phyloP scores from a whole-genome alignment of 208 protist species.

The Willaertia magna region DNA sequence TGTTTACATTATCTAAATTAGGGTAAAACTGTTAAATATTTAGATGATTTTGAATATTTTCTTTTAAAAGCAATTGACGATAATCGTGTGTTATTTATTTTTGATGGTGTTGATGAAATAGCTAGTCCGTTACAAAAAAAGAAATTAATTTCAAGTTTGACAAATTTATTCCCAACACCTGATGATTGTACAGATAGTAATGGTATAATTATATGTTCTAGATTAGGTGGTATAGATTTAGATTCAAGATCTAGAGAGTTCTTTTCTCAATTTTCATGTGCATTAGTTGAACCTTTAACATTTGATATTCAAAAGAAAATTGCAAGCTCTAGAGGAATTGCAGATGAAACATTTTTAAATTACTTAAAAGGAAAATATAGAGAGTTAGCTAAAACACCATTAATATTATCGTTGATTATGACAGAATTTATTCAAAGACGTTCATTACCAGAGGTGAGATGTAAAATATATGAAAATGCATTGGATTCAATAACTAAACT shows the following conservation, averaged over 20 bases:
- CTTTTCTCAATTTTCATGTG: background rate
- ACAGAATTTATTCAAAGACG: background rate
- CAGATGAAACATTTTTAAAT: background rate
- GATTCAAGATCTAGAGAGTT: background rate
- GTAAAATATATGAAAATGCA: background rate
- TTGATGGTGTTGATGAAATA: conserved; percentile 1
- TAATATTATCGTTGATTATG: background rate
- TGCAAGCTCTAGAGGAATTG: background rate
- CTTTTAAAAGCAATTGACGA: background rate
- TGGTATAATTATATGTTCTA: background rate
- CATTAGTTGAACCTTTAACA: background rate
- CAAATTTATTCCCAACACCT: background rate
- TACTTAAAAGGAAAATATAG: background rate
- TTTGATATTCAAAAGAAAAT: background rate
- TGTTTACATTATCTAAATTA: no score
- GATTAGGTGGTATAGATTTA: background rate
- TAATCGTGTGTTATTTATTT: background rate
- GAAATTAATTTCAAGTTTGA: background rate
- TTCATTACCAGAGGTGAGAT: background rate
- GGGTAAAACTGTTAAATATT: background rate
- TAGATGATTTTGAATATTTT: background rate
- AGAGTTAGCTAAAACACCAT: conserved; percentile 1
- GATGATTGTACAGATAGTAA: background rate
- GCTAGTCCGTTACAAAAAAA: background rate
- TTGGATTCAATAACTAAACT: background rate